Evolutionary conservation across 768 basidiomycete genomes (phyloP), one percentile per base, ranked within the genome.

Genomic region (Leucocoprinus sp.): DNA sequence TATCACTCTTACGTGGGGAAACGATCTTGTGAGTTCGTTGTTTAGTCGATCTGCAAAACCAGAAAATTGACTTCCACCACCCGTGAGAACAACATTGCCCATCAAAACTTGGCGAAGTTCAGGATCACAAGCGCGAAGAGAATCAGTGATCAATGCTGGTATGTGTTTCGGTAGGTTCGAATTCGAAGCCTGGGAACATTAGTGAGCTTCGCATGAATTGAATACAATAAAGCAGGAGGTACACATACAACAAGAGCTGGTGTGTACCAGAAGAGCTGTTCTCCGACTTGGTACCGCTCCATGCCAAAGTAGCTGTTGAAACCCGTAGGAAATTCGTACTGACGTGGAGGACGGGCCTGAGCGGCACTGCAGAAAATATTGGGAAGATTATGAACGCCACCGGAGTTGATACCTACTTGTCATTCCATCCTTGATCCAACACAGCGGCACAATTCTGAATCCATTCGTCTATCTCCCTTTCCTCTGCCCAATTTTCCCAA

Each of bases 251-350:
- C 63, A 24, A 81, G 65, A 33, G 73, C 68, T 27, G 65, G 69
- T 4, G 76, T 72, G 54, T 93, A 89, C 48, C 73, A 74, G 71
- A 95, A 98, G 62, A 90, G 82, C 48, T 90, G 80, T 63, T 99
- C 96, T 41, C 93, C 87, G 11, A 91, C 80, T 47, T 74, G 68
- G 61, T 80, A 88, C 26, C 95, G 78, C 57, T 97, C 89, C 7
- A 74, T 56, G 0, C 84, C 86, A 63, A 93, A 96, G 56, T 80
- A 81, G 8, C 78, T 71, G 57, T 82, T 90, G 66, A 80, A 97
- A 1, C 96, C 96, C 26, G 89, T 91, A 0, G 96, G 90, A 67
- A 99, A 97, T 66, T 99, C 96, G 66, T 95, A 98, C 52, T 77
- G 83, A 52, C 75, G 75, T 31, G 69, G 60, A 5, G 75, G 74